phyloP scores from a whole-genome alignment of 225 moss, liverwort and hornwort species.

The Thuidium tamariscinum region DNA sequence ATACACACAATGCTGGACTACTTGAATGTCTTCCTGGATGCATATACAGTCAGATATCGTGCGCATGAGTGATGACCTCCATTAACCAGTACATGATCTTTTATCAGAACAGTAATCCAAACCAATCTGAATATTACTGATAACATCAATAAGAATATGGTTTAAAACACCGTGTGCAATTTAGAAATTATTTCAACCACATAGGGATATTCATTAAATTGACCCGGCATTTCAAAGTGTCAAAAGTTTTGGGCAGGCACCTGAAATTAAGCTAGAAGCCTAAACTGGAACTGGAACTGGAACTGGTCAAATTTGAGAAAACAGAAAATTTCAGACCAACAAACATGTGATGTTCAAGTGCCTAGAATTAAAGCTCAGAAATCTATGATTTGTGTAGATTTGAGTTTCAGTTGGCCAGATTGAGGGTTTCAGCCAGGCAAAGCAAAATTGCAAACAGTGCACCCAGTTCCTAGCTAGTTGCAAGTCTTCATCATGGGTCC shows the following conservation, averaged over 20 bases:
- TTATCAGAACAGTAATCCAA: neutral
- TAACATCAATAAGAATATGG: neutral
- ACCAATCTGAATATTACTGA: neutral
- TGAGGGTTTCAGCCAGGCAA: neutral
- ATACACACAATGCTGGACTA: too few relatives aligned
- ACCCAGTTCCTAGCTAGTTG: too few relatives aligned
- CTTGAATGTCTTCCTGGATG: too few relatives aligned
- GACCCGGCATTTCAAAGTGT: neutral
- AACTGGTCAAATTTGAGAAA: too few relatives aligned
- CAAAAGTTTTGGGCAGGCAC: neutral
- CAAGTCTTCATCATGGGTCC: neutral
- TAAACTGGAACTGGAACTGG: too few relatives aligned
- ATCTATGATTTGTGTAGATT: rapidly evolving
- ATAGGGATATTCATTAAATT: too few relatives aligned
- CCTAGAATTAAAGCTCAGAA: too few relatives aligned
- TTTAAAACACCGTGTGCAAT: neutral
- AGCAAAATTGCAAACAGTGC: neutral
- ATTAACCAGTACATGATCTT: neutral
- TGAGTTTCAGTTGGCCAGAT: neutral
- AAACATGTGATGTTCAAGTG: neutral
- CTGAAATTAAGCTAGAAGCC: too few relatives aligned
- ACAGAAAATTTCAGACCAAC: neutral
- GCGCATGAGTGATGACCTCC: too few relatives aligned
- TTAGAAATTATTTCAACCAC: neutral
- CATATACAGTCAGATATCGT: neutral